Evolutionary conservation across 192 early-diverging fungal species (phyloP).

Genomic region (Cladochytrium replicatum): DNA sequence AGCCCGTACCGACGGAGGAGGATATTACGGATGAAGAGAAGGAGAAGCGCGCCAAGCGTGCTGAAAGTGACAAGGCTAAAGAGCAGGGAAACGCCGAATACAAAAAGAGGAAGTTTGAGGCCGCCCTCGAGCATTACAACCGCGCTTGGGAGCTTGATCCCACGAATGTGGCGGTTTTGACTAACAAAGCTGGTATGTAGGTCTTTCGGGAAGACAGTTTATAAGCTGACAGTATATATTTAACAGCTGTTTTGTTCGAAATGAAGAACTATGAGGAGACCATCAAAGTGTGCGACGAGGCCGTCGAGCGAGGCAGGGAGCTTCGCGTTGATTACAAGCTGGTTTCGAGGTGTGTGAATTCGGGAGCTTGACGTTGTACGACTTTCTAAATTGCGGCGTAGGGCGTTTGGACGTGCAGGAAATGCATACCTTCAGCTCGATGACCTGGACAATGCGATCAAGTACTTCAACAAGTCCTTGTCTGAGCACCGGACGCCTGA

Average conservation of each 20-base stretch:
- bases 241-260: constrained; percentile 82
- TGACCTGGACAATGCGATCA: constrained; percentile 78
- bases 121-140: constrained; percentile 79
- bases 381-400: constrained; percentile 20
- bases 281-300: constrained; percentile 85
- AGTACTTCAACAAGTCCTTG: constrained; percentile 84
- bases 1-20: constrained; percentile 22
- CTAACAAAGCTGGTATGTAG: constrained; percentile 81
- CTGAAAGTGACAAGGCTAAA: constrained; percentile 59
- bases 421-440: constrained; percentile 74
- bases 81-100: constrained; percentile 80
- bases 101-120: constrained; percentile 85
- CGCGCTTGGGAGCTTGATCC: constrained; percentile 84
- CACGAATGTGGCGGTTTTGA: constrained; percentile 84
- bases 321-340: constrained; percentile 87
- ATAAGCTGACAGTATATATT: constrained; percentile 1
- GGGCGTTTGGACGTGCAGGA: constrained; percentile 85
- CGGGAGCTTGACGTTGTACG: neutral
- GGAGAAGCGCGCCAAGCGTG: constrained; percentile 57
- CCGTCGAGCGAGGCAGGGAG: constrained; percentile 86
- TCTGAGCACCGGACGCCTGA: constrained; percentile 94
- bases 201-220: neutral
- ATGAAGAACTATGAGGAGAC: constrained; percentile 85
- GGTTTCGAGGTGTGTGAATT: constrained; percentile 57
- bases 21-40: constrained; percentile 49